Conservation (phyloP, 1,284 basidiomycete species). For the Xerocomus amazonicus region DNA sequence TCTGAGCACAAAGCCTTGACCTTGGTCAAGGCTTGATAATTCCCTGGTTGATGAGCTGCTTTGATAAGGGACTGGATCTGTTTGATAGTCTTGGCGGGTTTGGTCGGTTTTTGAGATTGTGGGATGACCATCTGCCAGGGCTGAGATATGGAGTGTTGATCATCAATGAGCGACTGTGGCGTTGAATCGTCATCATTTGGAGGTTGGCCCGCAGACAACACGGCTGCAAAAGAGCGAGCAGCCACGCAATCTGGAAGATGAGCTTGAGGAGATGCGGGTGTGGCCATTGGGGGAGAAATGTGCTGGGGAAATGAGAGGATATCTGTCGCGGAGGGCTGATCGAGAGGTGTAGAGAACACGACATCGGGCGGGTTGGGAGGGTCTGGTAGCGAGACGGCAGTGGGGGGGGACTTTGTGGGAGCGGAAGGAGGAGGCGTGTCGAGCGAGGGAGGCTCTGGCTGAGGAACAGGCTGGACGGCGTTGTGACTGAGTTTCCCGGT, state of each 20-base stretch:
- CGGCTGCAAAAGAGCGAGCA: conserved; percentile 35
- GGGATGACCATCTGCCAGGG: conserved; percentile 20
- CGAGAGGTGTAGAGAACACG: conserved; percentile 4
- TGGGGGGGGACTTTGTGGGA: conserved; percentile 6
- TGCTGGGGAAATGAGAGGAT: conserved; percentile 23
- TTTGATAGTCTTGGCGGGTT: conserved; percentile 35
- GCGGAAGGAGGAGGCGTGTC: conserved; percentile 5
- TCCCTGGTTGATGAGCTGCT: conserved; percentile 39
- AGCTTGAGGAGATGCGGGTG: conserved; percentile 34
- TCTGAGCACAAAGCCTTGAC: conserved; percentile 37
- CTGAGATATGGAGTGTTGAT: conserved; percentile 12
- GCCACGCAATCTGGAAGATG: conserved; percentile 35
- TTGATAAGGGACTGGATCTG: conserved; percentile 42
- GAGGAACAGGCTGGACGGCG: not conserved
- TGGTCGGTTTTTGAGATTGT: conserved; percentile 14
- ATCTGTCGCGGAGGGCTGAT: conserved; percentile 18
- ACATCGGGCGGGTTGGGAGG: conserved; percentile 2
- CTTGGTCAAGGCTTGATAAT: conserved; percentile 35
- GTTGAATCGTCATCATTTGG: conserved; percentile 25
- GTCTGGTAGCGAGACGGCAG: conserved; percentile 1
- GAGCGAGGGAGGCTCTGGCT: conserved; percentile 2
- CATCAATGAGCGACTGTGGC: conserved; percentile 25
- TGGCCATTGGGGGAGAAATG: conserved; percentile 24
- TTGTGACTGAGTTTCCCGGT: conserved; percentile 23
- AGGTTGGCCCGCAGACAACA: conserved; percentile 31